Evolutionary conservation across 371 early-diverging fungal genomes (phyloP).

Genomic region (Rhizopus delemar): DNA sequence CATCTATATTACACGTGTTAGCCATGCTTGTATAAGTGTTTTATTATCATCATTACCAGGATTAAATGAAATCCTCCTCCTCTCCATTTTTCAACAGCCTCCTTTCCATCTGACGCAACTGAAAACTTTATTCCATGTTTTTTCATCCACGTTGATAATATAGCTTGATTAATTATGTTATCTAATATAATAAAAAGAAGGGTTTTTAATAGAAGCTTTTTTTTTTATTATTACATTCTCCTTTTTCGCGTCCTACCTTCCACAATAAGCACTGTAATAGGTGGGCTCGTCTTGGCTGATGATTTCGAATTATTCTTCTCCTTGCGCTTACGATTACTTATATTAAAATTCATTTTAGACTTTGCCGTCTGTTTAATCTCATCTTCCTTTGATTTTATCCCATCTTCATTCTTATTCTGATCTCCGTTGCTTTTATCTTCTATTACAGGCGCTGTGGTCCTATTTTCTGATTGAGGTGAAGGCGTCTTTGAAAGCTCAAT

Average conservation of each 20-base stretch:
- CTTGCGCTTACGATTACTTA: conserved; percentile 41
- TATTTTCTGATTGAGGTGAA: neutral
- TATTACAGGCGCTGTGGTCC: too few relatives aligned
- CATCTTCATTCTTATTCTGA: neutral
- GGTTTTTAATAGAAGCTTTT: conserved; percentile 4
- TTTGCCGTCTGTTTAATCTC: conserved; percentile 2
- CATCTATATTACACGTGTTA: conserved; percentile 51
- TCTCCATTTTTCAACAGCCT: conserved; percentile 77
- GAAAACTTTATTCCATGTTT: conserved; percentile 71
- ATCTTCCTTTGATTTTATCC: neutral
- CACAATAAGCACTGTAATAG: conserved; percentile 78
- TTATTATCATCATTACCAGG: conserved; percentile 50
- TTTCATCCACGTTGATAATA: conserved; percentile 73
- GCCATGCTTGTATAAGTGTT: too few relatives aligned
- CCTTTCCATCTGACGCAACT: conserved; percentile 73
- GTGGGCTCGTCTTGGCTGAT: conserved; percentile 55
- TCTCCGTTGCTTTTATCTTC: too few relatives aligned
- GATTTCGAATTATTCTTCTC: conserved; percentile 22
- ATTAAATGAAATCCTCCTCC: conserved; percentile 74
- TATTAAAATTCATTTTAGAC: conserved; percentile 28
- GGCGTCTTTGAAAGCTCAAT: neutral
- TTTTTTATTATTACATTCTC: conserved; percentile 1
- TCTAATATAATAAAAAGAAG: conserved; percentile 41
- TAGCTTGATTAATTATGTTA: conserved; percentile 76
- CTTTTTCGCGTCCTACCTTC: conserved; percentile 61